Percentiles rank a stretch among this genome's conserved stretches.
These are phyloP conservation scores for Bolboschoenus planiculmis DNA, from an alignment of 176 grass and related monocot species.

Conservation along the genomic window DNA sequence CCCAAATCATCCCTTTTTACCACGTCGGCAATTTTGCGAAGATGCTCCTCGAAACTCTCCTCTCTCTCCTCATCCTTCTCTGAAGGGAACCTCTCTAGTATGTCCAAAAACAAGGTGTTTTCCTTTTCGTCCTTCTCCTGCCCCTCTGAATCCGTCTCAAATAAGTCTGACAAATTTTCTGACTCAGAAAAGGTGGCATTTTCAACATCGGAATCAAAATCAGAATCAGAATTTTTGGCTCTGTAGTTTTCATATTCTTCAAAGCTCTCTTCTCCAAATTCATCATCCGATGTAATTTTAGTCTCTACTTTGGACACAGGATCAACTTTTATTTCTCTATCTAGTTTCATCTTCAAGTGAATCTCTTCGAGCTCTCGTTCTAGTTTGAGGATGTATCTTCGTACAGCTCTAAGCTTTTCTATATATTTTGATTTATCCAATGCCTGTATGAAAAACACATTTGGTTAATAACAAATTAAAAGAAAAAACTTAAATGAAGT, in stretches of 20 bases:
- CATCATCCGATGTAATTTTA: slow-evolving; percentile 2
- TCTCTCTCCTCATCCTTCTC: slow-evolving; percentile 30
- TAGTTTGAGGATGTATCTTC: slow-evolving; percentile 78
- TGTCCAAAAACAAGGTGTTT: slow-evolving; percentile 55
- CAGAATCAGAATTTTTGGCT: slow-evolving; percentile 32
- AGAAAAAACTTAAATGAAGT: neutral
- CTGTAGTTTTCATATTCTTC: slow-evolving; percentile 28
- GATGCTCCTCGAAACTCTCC: slow-evolving; percentile 87
- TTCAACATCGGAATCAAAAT: slow-evolving; percentile 43
- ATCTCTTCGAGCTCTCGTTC: slow-evolving; percentile 79
- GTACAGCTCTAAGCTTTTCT: slow-evolving; percentile 47
- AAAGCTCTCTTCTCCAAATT: slow-evolving; percentile 32
- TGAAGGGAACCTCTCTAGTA: slow-evolving; percentile 68
- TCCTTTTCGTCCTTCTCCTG: slow-evolving; percentile 37
- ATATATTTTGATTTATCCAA: slow-evolving; percentile 90
- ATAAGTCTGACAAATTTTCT: slow-evolving; percentile 81
- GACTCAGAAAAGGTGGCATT: slow-evolving; percentile 55
- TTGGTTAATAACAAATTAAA: neutral
- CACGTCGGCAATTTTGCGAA: slow-evolving; percentile 62
- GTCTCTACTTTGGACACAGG: slow-evolving; percentile 16
- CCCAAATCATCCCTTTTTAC: slow-evolving; percentile 46
- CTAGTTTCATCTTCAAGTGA: slow-evolving; percentile 65
- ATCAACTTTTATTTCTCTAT: slow-evolving; percentile 30
- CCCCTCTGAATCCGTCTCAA: slow-evolving; percentile 80
- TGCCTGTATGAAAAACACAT: slow-evolving; percentile 43